A percentile compares a stretch with the other conserved stretches of the same genome.
phyloP scores from a whole-genome alignment of 2,329 filamentous ascomycete species.

The Chrysoporthe deuterocubensis region DNA sequence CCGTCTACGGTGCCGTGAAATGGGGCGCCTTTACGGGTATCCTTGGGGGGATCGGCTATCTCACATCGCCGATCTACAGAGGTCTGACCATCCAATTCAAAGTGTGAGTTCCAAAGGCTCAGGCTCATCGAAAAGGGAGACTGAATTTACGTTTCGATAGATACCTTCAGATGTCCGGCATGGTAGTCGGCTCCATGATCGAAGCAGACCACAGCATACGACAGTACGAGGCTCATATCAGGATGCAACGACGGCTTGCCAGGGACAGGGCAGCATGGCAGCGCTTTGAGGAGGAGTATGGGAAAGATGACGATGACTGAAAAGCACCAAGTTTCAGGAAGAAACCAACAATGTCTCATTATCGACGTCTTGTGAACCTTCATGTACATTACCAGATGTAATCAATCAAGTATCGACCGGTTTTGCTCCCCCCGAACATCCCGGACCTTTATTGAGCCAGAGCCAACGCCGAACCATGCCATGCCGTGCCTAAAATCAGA shows the following conservation, averaged over 20 bases:
- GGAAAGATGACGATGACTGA: slow-evolving; percentile 47
- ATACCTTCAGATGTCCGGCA: slow-evolving; percentile 83
- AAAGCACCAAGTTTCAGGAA: slow-evolving; percentile 3
- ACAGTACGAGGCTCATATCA: slow-evolving; percentile 67
- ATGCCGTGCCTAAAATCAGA: slow-evolving; percentile 22
- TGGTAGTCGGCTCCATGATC: slow-evolving; percentile 78
- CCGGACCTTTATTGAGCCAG: slow-evolving; percentile 27
- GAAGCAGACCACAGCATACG: slow-evolving; percentile 73
- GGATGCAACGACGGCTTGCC: slow-evolving; percentile 66
- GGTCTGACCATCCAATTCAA: slow-evolving; percentile 77
- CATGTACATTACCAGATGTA: slow-evolving; percentile 29
- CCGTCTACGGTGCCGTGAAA: slow-evolving; percentile 68
- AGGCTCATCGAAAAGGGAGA: not conserved
- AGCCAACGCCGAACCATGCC: slow-evolving; percentile 30
- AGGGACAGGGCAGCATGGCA: slow-evolving; percentile 72
- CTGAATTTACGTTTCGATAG: slow-evolving; percentile 45
- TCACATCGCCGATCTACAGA: slow-evolving; percentile 72
- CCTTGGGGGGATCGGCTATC: slow-evolving; percentile 64
- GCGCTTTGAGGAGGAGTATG: slow-evolving; percentile 65
- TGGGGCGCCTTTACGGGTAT: slow-evolving; percentile 71
- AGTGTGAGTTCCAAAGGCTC: slow-evolving; percentile 57
- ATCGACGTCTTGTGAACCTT: slow-evolving; percentile 23
- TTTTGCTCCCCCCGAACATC: slow-evolving; percentile 15
- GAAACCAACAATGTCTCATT: slow-evolving; percentile 14
- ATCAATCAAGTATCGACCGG: slow-evolving; percentile 20